A percentile compares a stretch with the other conserved stretches of the same genome.
These are phyloP conservation scores for Aspergillus proliferans DNA, from an alignment of 2,329 filamentous ascomycete genomes.

Conservation along the genomic window DNA sequence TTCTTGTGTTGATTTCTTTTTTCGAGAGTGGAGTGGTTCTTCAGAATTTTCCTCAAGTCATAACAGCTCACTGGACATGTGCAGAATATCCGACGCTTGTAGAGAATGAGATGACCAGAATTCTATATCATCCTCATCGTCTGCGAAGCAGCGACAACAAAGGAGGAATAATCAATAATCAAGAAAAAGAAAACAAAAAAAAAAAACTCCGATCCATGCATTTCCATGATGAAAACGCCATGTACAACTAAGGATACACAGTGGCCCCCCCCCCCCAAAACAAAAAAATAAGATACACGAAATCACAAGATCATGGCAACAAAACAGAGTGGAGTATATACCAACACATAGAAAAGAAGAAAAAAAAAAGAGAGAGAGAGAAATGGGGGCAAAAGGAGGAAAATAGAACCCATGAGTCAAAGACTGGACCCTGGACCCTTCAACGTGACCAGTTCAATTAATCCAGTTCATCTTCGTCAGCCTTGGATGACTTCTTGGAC, in stretches of 20 bases:
- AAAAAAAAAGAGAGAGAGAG: not conserved
- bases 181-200: slow-evolving; percentile 3
- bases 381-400: not conserved
- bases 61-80: not conserved
- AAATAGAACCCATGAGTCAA: not conserved
- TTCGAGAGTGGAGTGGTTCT: slow-evolving; percentile 12
- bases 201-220: slow-evolving; percentile 30
- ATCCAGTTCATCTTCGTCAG: slow-evolving; percentile 21
- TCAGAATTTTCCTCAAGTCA: not conserved
- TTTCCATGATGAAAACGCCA: slow-evolving; percentile 26
- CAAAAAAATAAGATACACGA: slow-evolving; percentile 11
- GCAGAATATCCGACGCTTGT: slow-evolving; percentile 2
- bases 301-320: slow-evolving; percentile 9
- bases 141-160: not conserved
- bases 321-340: slow-evolving; percentile 12
- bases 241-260: slow-evolving; percentile 13
- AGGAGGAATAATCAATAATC: slow-evolving; percentile 5
- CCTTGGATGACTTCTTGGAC: slow-evolving; percentile 42
- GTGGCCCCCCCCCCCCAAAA: not conserved
- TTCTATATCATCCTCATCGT: not conserved
- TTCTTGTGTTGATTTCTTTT: no score
- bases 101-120: not conserved
- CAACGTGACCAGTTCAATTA: slow-evolving; percentile 7
- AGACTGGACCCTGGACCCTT: not conserved
- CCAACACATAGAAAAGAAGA: slow-evolving; percentile 6